Conservation (phyloP, 2,329 filamentous ascomycete species). For the Metarhizium anisopliae region DNA sequence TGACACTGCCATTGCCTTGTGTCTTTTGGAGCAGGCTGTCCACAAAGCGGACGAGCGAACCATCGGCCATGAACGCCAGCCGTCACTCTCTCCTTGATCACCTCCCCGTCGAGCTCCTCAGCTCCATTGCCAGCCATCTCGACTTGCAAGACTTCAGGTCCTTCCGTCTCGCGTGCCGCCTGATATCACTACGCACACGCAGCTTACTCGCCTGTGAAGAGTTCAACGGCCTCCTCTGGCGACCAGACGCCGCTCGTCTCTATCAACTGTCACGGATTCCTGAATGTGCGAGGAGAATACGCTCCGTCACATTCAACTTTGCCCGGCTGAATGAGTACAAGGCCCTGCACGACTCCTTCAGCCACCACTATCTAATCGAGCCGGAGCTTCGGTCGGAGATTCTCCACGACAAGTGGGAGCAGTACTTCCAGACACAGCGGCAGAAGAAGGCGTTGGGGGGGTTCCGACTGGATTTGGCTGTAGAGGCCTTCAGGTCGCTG, state of each 20-base stretch:
- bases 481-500: constrained; percentile 8
- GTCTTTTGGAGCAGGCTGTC: too few species aligned
- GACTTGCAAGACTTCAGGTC: constrained; percentile 27
- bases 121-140: constrained; percentile 32
- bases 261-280: constrained; percentile 31
- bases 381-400: constrained; percentile 26
- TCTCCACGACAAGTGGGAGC: constrained; percentile 25
- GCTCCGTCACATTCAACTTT: constrained; percentile 36
- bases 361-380: constrained; percentile 20
- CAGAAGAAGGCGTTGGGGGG: constrained; percentile 10
- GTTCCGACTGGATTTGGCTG: background rate
- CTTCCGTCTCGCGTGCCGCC: constrained; percentile 30
- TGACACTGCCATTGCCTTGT: too few species aligned
- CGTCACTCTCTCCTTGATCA: background rate
- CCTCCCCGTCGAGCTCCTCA: constrained; percentile 30
- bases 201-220: too few species aligned
- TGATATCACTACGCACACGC: constrained; percentile 23
- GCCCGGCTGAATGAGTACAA: constrained; percentile 31
- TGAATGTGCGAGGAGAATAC: constrained; percentile 31
- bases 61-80: too few species aligned
- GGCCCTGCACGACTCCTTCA: too few species aligned
- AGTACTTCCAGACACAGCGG: constrained; percentile 27
- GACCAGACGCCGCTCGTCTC: too few species aligned
- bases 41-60: too few species aligned
- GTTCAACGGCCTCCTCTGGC: too few species aligned